These are phyloP conservation scores for Abrus precatorius DNA, from an alignment of 306 rosid species.

Conservation along the genomic window DNA sequence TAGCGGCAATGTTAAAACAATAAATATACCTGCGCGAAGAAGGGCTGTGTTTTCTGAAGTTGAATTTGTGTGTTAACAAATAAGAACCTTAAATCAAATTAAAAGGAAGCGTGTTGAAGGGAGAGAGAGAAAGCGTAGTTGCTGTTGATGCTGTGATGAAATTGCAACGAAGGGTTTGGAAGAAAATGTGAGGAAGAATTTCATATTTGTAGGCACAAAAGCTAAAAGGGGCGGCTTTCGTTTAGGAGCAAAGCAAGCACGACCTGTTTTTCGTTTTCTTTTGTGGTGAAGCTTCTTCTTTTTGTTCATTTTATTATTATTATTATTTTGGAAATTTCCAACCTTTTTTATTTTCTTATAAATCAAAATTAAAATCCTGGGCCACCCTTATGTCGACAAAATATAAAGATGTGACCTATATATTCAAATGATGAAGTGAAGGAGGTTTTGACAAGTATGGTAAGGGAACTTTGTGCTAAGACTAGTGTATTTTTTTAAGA, in stretches of 20 bases:
- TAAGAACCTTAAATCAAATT: slow-evolving; percentile 27
- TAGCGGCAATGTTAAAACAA: slow-evolving; percentile 50
- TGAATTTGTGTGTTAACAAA: neutral
- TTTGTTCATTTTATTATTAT: slow-evolving; percentile 12
- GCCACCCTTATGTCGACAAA: neutral
- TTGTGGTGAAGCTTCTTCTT: slow-evolving; percentile 66
- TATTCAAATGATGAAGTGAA: no score
- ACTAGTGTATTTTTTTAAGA: no score
- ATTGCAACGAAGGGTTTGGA: slow-evolving; percentile 33
- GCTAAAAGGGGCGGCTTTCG: slow-evolving; percentile 48
- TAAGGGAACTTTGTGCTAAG: no score
- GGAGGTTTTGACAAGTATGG: no score
- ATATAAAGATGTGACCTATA: neutral
- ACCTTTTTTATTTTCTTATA: neutral
- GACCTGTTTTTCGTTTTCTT: slow-evolving; percentile 64
- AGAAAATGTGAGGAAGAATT: slow-evolving; percentile 51
- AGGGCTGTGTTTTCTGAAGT: slow-evolving; percentile 21
- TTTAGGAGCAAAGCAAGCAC: slow-evolving; percentile 50
- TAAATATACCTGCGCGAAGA: slow-evolving; percentile 33
- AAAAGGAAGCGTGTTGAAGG: slow-evolving; percentile 45
- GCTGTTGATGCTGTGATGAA: neutral
- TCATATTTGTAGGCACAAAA: slow-evolving; percentile 72
- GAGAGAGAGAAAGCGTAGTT: slow-evolving; percentile 26
- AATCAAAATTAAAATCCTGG: neutral
- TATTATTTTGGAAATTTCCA: neutral